Conservation (phyloP, 208 protist species). For the Trypanosoma platydactyli region DNA sequence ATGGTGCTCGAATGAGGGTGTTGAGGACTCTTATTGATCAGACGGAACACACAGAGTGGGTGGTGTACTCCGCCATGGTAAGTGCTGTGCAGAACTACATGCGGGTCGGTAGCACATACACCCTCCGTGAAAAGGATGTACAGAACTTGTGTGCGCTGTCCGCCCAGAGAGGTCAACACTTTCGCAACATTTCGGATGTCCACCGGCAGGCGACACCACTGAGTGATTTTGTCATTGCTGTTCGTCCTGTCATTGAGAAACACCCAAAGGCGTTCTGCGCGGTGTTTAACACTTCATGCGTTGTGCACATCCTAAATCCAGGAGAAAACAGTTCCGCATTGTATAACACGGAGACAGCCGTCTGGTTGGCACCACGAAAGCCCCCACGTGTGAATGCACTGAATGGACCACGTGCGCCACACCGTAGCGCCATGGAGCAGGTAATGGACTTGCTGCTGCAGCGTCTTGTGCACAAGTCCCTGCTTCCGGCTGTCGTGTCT, state of each 20-base stretch:
- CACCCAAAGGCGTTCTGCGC: slow-evolving; percentile 31
- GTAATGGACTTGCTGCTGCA: slow-evolving; percentile 27
- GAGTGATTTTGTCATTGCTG: slow-evolving; percentile 25
- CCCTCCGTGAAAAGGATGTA: slow-evolving; percentile 26
- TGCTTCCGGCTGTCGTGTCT: slow-evolving; percentile 1
- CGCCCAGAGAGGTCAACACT: background rate
- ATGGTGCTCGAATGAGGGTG: slow-evolving; percentile 1
- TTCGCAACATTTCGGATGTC: slow-evolving; percentile 9
- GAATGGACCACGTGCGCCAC: background rate
- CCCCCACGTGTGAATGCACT: slow-evolving; percentile 12
- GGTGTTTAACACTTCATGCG: slow-evolving; percentile 31
- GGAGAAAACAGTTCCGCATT: background rate
- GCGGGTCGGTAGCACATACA: slow-evolving; percentile 6
- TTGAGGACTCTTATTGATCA: slow-evolving; percentile 27
- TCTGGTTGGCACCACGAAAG: slow-evolving; percentile 29
- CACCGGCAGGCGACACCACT: slow-evolving; percentile 25
- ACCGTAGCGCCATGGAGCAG: slow-evolving; percentile 9
- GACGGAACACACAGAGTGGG: slow-evolving; percentile 32
- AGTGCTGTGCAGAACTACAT: slow-evolving; percentile 30
- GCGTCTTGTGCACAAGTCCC: slow-evolving; percentile 1
- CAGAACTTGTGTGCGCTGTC: slow-evolving; percentile 20
- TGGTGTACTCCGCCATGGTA: slow-evolving; percentile 34
- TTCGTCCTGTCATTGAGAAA: slow-evolving; percentile 28
- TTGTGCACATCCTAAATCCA: slow-evolving; percentile 14
- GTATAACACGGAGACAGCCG: slow-evolving; percentile 9